Conservation (phyloP, 352 stramenopile genomes). For the Globisporangium echinulatum region DNA sequence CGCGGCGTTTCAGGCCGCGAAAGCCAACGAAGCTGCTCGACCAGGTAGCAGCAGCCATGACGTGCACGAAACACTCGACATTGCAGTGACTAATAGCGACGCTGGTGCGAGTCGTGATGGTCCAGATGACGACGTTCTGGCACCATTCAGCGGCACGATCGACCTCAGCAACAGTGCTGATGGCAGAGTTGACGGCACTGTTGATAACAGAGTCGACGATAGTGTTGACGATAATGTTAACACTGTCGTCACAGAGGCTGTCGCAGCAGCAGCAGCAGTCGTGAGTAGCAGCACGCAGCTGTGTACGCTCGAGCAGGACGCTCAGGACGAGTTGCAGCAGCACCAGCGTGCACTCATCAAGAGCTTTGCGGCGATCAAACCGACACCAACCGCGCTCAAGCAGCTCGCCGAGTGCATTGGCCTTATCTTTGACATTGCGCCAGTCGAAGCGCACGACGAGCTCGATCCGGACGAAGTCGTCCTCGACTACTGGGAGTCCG, state of each 20-base stretch:
- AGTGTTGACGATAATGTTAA: background rate
- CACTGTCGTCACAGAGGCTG: background rate
- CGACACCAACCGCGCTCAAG: constrained; percentile 42
- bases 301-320: background rate
- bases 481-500: constrained; percentile 67
- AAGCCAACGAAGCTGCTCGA: constrained; percentile 7
- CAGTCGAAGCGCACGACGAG: constrained; percentile 50
- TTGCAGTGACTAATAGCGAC: no score
- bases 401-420: constrained; percentile 66
- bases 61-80: no score
- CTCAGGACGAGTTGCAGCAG: constrained; percentile 7
- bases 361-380: constrained; percentile 30
- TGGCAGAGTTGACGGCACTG: no score
- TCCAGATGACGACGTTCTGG: no score
- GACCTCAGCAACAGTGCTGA: background rate
- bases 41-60: no score
- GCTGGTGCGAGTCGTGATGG: no score
- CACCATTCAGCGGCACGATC: background rate
- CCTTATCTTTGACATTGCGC: constrained; percentile 54
- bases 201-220: no score
- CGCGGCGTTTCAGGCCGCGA: constrained; percentile 23
- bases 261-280: background rate
- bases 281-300: background rate
- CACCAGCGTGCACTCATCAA: constrained; percentile 19
- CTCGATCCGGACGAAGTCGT: constrained; percentile 67